Percentiles rank a stretch among this genome's conserved stretches.
phyloP scores from a whole-genome alignment of 2,329 filamentous ascomycete species.

The Chalara sp. region DNA sequence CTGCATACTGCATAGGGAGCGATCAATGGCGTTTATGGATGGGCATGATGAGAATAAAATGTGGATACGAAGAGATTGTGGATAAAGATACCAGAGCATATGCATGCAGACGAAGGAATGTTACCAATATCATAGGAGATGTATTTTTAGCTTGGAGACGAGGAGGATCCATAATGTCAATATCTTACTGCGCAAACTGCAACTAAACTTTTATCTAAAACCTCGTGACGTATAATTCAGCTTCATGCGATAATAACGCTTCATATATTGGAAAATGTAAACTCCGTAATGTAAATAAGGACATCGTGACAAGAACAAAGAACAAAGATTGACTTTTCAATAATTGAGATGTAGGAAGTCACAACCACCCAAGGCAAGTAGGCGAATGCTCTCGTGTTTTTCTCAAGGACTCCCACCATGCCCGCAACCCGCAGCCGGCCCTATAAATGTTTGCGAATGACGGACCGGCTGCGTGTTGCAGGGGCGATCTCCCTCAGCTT shows the following conservation, averaged over 20 bases:
- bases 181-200: too few relatives aligned
- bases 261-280: too few relatives aligned
- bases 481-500: not conserved
- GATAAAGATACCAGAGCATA: not conserved
- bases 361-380: not conserved
- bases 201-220: too few relatives aligned
- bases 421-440: not conserved
- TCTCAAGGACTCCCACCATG: not conserved
- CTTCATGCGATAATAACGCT: too few relatives aligned
- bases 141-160: too few relatives aligned
- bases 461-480: not conserved
- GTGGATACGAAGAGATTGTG: not conserved
- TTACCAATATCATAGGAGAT: too few relatives aligned
- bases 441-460: not conserved
- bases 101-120: too few relatives aligned
- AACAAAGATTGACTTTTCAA: not conserved
- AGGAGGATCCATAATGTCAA: too few relatives aligned
- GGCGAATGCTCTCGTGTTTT: not conserved
- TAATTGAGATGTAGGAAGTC: not conserved
- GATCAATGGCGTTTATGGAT: not conserved
- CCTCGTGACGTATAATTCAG: too few relatives aligned
- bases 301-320: too few relatives aligned
- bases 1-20: not conserved
- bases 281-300: too few relatives aligned
- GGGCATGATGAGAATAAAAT: not conserved